Conservation (phyloP, 176 grass and related monocot species). For the Dendrocalamus sinicus region DNA sequence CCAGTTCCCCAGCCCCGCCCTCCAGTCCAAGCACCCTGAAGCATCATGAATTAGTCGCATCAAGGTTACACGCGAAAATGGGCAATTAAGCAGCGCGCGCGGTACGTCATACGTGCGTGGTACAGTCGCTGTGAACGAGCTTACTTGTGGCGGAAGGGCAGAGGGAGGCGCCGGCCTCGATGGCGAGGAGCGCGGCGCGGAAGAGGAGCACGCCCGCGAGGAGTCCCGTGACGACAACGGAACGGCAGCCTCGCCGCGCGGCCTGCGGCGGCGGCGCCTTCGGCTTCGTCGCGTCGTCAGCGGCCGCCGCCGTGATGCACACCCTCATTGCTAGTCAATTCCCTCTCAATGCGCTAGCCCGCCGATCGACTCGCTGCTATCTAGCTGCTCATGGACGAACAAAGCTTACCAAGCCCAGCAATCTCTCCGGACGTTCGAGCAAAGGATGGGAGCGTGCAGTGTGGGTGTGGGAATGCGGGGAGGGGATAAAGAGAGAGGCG, state of each 20-base stretch:
- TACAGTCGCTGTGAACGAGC: neutral
- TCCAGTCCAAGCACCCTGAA: conserved; percentile 81
- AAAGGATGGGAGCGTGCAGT: neutral
- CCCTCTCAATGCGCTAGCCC: neutral
- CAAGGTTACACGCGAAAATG: neutral
- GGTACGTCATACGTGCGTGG: neutral
- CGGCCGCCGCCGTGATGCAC: conserved; percentile 49
- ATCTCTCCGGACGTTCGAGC: neutral
- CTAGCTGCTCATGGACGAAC: conserved; percentile 17
- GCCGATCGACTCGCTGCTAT: neutral
- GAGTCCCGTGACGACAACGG: conserved; percentile 59
- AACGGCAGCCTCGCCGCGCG: conserved; percentile 54
- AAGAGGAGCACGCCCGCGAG: conserved; percentile 78
- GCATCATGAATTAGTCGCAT: neutral
- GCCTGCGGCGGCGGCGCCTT: conserved; percentile 36
- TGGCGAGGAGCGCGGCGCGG: conserved; percentile 70
- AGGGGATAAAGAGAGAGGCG: neutral
- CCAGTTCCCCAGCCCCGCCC: conserved; percentile 54
- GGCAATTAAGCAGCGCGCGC: neutral
- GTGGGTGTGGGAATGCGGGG: neutral
- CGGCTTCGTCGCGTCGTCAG: conserved; percentile 19
- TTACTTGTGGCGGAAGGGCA: conserved; percentile 55
- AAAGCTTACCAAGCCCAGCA: neutral
- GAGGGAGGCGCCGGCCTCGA: conserved; percentile 79
- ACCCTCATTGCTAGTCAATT: conserved; percentile 46